phyloP scores from a whole-genome alignment of 768 basidiomycete species.

The Galerina sulciceps region DNA sequence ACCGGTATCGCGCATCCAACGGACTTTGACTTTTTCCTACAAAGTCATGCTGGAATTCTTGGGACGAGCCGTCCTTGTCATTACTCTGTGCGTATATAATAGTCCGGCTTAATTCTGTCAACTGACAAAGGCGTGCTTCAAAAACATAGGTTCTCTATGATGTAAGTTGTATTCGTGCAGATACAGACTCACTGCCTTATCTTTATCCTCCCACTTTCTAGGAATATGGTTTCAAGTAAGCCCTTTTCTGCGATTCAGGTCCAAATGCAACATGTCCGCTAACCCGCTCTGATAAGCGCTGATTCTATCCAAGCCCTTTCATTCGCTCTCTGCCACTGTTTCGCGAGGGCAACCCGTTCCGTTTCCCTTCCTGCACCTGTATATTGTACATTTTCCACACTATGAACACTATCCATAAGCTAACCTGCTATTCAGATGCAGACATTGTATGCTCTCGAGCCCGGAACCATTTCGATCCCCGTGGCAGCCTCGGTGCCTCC shows the following conservation, averaged over 20 bases:
- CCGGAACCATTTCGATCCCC: conserved; percentile 8
- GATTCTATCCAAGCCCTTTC: conserved; percentile 65
- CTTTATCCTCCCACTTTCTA: background rate
- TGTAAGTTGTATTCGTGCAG: conserved; percentile 15
- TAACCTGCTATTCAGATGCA: conserved; percentile 1
- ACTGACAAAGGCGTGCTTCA: background rate
- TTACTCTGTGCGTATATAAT: conserved; percentile 47
- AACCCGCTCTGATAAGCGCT: conserved; percentile 37
- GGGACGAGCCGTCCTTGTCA: conserved; percentile 67
- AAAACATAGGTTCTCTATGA: conserved; percentile 46
- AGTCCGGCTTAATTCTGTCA: background rate
- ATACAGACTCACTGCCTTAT: background rate
- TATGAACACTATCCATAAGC: background rate
- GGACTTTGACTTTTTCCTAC: conserved; percentile 80
- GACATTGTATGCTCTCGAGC: conserved; percentile 18
- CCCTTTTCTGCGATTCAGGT: background rate
- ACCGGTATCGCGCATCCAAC: conserved; percentile 68
- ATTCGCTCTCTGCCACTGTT: conserved; percentile 11
- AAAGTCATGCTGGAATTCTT: conserved; percentile 76
- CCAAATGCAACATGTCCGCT: background rate
- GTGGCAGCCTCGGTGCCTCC: conserved; percentile 3
- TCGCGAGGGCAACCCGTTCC: conserved; percentile 9
- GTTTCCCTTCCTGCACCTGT: conserved; percentile 14
- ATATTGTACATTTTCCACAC: background rate
- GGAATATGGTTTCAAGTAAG: conserved; percentile 55